A percentile compares a stretch with the other conserved stretches of the same genome.
Evolutionary conservation across 345 rosid genomes (phyloP).

Genomic region (Geranium rotundifolium): DNA sequence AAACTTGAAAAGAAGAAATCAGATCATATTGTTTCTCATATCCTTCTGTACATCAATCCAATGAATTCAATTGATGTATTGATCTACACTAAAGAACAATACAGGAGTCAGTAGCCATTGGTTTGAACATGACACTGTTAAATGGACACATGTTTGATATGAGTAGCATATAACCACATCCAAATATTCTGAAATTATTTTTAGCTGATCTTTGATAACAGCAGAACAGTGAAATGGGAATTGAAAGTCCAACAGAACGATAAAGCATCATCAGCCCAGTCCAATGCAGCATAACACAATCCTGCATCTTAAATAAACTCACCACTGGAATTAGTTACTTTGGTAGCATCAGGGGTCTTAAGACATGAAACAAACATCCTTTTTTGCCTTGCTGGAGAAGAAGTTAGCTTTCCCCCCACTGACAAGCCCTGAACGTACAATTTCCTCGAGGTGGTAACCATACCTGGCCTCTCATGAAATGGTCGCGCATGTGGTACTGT

Average conservation of each 20-base stretch:
- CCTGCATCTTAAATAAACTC: slow-evolving; percentile 7
- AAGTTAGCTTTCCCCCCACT: slow-evolving; percentile 8
- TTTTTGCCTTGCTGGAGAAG: slow-evolving; percentile 17
- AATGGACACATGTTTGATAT: no score
- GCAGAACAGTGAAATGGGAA: not conserved
- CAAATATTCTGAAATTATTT: no score
- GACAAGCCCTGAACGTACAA: slow-evolving; percentile 14
- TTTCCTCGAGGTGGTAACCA: slow-evolving; percentile 20
- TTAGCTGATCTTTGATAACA: no score
- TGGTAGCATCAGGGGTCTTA: slow-evolving; percentile 39
- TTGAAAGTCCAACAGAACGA: not conserved
- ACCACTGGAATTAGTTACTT: slow-evolving; percentile 43
- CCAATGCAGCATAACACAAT: not conserved
- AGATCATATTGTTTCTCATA: no score
- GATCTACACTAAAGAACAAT: no score
- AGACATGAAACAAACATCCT: slow-evolving; percentile 21
- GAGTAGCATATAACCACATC: no score
- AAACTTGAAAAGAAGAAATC: no score
- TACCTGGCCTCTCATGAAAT: slow-evolving; percentile 17
- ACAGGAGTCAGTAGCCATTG: no score
- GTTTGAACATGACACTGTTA: no score
- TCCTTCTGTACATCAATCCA: no score
- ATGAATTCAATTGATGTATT: no score
- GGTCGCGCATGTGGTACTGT: slow-evolving; percentile 13
- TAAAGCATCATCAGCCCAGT: not conserved